These are phyloP conservation scores for Exophiala bonariae DNA, from an alignment of 2,329 filamentous ascomycete species.

Conservation along the genomic window DNA sequence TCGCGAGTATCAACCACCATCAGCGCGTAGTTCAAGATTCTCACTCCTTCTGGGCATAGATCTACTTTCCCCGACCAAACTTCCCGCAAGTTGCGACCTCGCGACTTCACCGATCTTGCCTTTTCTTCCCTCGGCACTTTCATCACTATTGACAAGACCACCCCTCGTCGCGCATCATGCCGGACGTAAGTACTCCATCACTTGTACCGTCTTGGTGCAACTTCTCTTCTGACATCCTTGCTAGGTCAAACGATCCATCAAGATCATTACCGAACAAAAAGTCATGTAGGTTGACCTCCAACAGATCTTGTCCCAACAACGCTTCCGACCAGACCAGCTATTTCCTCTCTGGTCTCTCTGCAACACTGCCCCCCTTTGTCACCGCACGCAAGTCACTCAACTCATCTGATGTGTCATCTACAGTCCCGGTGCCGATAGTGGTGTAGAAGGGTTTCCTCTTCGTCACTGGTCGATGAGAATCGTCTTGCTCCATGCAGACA, in stretches of 20 bases:
- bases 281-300: constrained; percentile 68
- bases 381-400: not conserved
- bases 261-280: constrained; percentile 89
- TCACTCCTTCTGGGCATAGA: too few relatives aligned
- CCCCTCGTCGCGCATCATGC: constrained; percentile 18
- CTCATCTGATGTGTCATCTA: constrained; percentile 13
- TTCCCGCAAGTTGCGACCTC: too few relatives aligned
- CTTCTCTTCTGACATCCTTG: not conserved
- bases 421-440: constrained; percentile 73
- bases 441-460: constrained; percentile 86
- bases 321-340: not conserved
- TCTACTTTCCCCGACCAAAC: too few relatives aligned
- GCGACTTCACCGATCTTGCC: too few relatives aligned
- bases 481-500: constrained; percentile 59
- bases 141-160: too few relatives aligned
- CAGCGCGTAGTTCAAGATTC: too few relatives aligned
- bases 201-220: not conserved
- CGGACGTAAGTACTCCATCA: constrained; percentile 21
- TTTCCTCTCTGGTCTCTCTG: not conserved
- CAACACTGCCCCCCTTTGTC: not conserved
- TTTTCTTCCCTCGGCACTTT: too few relatives aligned
- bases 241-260: constrained; percentile 79
- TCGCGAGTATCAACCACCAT: too few relatives aligned
- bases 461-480: constrained; percentile 88
- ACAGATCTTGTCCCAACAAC: not conserved